phyloP scores from a whole-genome alignment of 805 yeast species.

The Yarrowia sp. region DNA sequence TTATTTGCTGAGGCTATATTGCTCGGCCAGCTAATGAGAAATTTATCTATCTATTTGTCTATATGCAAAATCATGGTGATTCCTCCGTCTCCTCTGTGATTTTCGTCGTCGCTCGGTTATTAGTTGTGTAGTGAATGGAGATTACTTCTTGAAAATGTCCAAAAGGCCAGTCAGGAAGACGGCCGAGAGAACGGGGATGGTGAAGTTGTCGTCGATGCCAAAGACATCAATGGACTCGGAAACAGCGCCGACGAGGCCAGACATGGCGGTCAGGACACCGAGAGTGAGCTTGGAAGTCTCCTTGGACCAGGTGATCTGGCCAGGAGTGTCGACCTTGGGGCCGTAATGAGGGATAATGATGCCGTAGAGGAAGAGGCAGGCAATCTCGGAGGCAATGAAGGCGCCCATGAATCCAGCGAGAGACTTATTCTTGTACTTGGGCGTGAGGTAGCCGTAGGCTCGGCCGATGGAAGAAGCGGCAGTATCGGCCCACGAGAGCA shows the following conservation, averaged over 20 bases:
- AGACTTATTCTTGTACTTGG: slow-evolving; percentile 72
- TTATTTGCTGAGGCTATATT: background rate
- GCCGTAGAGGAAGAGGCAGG: slow-evolving; percentile 71
- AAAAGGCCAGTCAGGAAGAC: slow-evolving; percentile 45
- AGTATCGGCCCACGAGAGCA: slow-evolving; percentile 95
- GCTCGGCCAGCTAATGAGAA: no score
- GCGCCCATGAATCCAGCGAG: slow-evolving; percentile 92
- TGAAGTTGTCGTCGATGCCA: slow-evolving; percentile 86
- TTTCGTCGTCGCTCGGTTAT: background rate
- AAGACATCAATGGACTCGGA: slow-evolving; percentile 80
- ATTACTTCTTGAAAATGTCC: background rate
- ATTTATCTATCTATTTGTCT: slow-evolving; percentile 15
- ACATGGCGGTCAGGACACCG: slow-evolving; percentile 52
- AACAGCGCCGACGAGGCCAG: slow-evolving; percentile 80
- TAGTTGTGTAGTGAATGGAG: background rate
- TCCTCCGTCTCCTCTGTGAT: background rate
- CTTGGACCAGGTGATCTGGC: slow-evolving; percentile 63
- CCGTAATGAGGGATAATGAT: slow-evolving; percentile 62
- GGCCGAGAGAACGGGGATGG: slow-evolving; percentile 87
- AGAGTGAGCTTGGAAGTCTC: slow-evolving; percentile 58
- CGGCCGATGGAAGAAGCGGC: slow-evolving; percentile 95
- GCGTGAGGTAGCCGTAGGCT: slow-evolving; percentile 77
- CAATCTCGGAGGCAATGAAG: slow-evolving; percentile 62
- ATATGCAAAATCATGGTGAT: slow-evolving; percentile 2
- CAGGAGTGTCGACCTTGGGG: slow-evolving; percentile 50